Evolutionary conservation across 1,139 yeast genomes (phyloP).

Genomic region (Geotrichum candidum): DNA sequence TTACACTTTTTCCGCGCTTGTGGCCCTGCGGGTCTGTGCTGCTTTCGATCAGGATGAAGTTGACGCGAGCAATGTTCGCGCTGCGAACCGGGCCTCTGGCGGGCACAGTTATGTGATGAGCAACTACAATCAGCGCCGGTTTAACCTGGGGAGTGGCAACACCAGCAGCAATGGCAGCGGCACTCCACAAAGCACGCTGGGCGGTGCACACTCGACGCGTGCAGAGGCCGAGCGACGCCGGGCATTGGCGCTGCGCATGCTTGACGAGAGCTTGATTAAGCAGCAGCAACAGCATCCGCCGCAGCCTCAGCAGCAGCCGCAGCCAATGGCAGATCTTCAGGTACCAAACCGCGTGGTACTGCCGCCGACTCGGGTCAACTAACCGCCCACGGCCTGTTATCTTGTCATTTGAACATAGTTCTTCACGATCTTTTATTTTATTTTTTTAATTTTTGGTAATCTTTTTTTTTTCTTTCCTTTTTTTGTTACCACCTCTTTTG

Average conservation of each 20-base stretch:
- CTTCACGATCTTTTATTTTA: neutral
- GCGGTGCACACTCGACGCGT: slow-evolving; percentile 10
- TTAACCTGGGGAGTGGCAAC: slow-evolving; percentile 1
- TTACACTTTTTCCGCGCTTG: slow-evolving; percentile 46
- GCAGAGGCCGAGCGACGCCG: slow-evolving; percentile 77
- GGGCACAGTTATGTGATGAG: slow-evolving; percentile 16
- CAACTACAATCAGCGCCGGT: slow-evolving; percentile 8
- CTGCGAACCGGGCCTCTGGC: slow-evolving; percentile 28
- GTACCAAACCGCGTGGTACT: slow-evolving; percentile 14
- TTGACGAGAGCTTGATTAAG: slow-evolving; percentile 39
- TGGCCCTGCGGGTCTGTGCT: slow-evolving; percentile 50
- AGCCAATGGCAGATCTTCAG: slow-evolving; percentile 4
- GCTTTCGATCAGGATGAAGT: slow-evolving; percentile 67
- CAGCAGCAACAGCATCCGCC: neutral
- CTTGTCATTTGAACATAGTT: neutral
- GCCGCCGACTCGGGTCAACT: slow-evolving; percentile 13
- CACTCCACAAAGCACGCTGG: neutral
- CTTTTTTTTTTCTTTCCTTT: neutral
- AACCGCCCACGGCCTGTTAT: neutral
- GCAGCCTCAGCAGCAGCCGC: neutral
- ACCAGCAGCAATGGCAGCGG: neutral
- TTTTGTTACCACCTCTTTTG: neutral
- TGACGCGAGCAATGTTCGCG: slow-evolving; percentile 67
- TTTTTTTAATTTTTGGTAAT: neutral
- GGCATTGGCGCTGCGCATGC: slow-evolving; percentile 75